phyloP scores from a whole-genome alignment of 1,284 basidiomycete species.

The Pseudozyma flocculosa region DNA sequence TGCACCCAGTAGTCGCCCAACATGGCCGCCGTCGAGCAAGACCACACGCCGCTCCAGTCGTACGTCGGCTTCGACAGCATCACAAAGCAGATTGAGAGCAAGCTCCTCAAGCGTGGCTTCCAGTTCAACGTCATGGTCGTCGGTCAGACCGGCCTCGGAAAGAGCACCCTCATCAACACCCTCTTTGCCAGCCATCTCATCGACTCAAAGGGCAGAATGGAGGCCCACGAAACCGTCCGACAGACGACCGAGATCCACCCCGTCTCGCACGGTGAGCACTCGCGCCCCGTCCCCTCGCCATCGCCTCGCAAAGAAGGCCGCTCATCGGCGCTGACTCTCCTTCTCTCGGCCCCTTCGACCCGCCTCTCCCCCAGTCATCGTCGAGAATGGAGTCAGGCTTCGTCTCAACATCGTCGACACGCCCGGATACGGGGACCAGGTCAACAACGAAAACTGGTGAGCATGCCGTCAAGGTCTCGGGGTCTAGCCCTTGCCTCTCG shows the following conservation, averaged over 20 bases:
- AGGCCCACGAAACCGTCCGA: conserved; percentile 80
- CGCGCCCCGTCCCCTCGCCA: conserved; percentile 1
- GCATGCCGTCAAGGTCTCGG: conserved; percentile 49
- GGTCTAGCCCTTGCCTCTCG: neutral
- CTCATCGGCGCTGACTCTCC: no score
- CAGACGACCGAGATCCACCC: conserved; percentile 96
- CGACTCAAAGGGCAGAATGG: conserved; percentile 91
- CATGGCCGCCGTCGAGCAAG: conserved; percentile 29
- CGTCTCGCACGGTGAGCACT: conserved; percentile 79
- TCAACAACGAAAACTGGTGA: conserved; percentile 98
- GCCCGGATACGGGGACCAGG: conserved; percentile 95
- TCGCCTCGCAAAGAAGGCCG: no score
- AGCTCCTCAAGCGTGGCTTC: conserved; percentile 97
- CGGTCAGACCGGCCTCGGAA: conserved; percentile 97
- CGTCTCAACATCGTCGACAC: conserved; percentile 98
- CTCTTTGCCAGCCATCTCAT: conserved; percentile 97
- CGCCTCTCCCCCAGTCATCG: conserved; percentile 72
- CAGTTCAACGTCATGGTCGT: conserved; percentile 75
- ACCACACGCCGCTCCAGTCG: conserved; percentile 53
- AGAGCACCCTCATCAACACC: conserved; percentile 97
- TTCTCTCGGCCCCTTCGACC: neutral
- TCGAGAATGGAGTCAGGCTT: conserved; percentile 92
- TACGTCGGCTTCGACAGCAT: conserved; percentile 64
- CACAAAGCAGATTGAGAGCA: conserved; percentile 97
- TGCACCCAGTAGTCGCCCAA: conserved; percentile 3